Base-by-base conservation (phyloP, 495 filamentous ascomycete genomes). In the Penicillium paradoxum region DNA sequence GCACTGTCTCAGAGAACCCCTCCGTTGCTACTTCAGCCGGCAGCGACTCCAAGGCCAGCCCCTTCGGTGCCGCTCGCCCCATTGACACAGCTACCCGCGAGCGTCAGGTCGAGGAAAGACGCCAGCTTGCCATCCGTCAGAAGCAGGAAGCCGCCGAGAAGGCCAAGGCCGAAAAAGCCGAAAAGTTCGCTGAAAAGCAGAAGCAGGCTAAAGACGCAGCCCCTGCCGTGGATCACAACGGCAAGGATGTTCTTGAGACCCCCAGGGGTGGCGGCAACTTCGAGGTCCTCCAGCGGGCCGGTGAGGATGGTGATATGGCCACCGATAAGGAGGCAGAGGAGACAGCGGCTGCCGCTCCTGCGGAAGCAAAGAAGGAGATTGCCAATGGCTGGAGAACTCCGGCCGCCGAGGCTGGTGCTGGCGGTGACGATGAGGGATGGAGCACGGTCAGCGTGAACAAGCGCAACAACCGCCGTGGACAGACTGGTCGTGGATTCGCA, bases 81-180 rank as follows among this genome's bases (percentile, higher is more conserved):
- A 95, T 95, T 55, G 90, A 97, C 70, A 95, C 90, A 43, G 88
- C 89, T 17, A 79, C 90, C 8, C 81, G 86, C 42, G 92, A 96
- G 73, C 86, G 83, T 49, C 87, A 95, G 68, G 83, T 97, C 25
- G 92, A 91, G 64, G 91, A 95, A 73, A 91, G 87, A 75, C 82
- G 87, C 52, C 75, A 87, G 61, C 74, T 85, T 44, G 80, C 83
- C 3, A 24, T 89, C 43, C 85, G 83, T 55, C 85, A 88, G 60
- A 95, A 90, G 80, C 88, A 86, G 68, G 92, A 96, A 48, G 83
- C 83, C 0, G 92, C 96, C 4, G 90, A 95, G 40, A 95, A 92
- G 71, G 84, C 82, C 18, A 86, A 85, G 65, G 81, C 87, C 53
- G 90, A 93, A 49, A 84, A 82, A 66, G 76, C 66, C 2, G 77